Evolutionary conservation across 2,329 filamentous ascomycete genomes (phyloP).

Genomic region (Aureobasidium sp.): DNA sequence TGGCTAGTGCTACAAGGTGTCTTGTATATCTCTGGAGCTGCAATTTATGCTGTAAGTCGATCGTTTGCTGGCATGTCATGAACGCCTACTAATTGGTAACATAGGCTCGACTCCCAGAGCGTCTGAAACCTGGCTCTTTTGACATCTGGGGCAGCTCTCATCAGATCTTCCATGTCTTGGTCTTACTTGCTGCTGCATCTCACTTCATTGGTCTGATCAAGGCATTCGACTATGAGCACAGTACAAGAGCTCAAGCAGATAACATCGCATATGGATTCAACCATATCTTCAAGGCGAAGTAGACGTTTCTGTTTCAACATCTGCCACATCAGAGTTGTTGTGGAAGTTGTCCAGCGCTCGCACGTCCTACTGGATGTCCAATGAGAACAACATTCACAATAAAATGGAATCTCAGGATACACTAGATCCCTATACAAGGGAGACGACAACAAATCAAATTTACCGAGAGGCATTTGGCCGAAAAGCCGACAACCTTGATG

Average conservation of each 20-base stretch:
- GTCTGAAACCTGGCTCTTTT: constrained; percentile 67
- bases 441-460: neutral
- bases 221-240: constrained; percentile 81
- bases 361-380: neutral
- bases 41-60: constrained; percentile 64
- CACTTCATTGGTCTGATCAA: constrained; percentile 76
- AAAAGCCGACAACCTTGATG: neutral
- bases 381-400: neutral
- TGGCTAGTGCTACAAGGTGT: constrained; percentile 75
- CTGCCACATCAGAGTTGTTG: neutral
- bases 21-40: constrained; percentile 79
- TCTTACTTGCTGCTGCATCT: constrained; percentile 71
- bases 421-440: neutral
- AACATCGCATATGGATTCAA: neutral
- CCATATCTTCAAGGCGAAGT: neutral
- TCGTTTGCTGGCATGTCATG: no score
- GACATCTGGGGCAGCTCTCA: constrained; percentile 93
- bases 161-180: constrained; percentile 90
- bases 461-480: neutral
- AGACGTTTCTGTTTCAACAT: no score
- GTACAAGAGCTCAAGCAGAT: constrained; percentile 9
- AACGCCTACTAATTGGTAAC: neutral
- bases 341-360: neutral
- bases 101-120: constrained; percentile 72
- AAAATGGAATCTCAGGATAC: neutral